phyloP scores from a whole-genome alignment of 148 eudicot genomes.

The Vaccinium corymbosum region DNA sequence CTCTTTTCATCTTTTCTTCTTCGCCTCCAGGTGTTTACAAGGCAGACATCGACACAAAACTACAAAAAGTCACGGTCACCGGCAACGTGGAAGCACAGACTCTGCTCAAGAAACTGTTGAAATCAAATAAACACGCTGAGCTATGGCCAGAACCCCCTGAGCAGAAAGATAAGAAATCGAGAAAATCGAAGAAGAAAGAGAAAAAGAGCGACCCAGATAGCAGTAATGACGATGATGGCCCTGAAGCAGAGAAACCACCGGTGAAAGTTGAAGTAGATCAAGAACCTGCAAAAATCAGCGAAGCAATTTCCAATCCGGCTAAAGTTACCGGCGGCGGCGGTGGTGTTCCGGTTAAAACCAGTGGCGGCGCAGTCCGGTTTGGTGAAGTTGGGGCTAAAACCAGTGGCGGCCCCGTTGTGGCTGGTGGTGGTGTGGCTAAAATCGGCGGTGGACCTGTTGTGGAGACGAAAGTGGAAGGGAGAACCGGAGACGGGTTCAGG shows the following conservation, averaged over 20 bases:
- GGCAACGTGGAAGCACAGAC: constrained; percentile 60
- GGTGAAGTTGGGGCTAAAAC: neutral
- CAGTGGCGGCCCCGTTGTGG: constrained; percentile 2
- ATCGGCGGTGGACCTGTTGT: neutral
- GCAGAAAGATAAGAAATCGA: constrained; percentile 20
- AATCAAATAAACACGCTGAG: constrained; percentile 76
- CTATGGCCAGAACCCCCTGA: constrained; percentile 42
- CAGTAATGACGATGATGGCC: constrained; percentile 15
- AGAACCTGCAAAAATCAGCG: constrained; percentile 1
- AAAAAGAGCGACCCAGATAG: constrained; percentile 24
- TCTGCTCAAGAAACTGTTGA: constrained; percentile 52
- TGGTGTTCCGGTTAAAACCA: constrained; percentile 14
- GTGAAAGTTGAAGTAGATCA: constrained; percentile 23
- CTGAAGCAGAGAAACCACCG: constrained; percentile 11
- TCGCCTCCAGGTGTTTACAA: constrained; percentile 50
- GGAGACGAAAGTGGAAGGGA: constrained; percentile 18
- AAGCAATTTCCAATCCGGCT: constrained; percentile 13
- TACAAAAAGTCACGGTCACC: constrained; percentile 54
- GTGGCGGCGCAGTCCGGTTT: constrained; percentile 5
- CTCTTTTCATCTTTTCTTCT: neutral
- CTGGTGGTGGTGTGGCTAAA: neutral
- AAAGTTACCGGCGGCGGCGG: constrained; percentile 17
- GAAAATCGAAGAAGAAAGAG: constrained; percentile 27
- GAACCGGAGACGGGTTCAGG: constrained; percentile 11
- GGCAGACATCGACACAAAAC: constrained; percentile 50